Evolutionary conservation across 495 filamentous ascomycete species (phyloP).

Genomic region (Trichoderma virens): DNA sequence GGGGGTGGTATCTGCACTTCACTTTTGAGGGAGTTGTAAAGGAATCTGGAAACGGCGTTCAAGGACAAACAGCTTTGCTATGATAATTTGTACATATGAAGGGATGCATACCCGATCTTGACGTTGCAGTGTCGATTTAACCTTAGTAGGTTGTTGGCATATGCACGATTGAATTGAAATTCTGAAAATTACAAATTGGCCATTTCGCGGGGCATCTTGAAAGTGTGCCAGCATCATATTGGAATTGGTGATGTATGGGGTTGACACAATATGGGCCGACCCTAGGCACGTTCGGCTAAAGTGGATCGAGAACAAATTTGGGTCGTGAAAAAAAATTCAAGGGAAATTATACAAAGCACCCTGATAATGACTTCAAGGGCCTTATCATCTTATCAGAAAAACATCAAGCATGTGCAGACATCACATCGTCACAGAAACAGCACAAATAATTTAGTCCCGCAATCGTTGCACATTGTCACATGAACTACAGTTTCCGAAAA

Average conservation of each 20-base stretch:
- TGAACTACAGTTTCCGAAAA: slow-evolving; percentile 7
- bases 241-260: not conserved
- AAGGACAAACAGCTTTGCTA: not conserved
- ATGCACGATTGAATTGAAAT: not conserved
- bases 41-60: not conserved
- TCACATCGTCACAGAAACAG: not conserved
- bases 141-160: not conserved
- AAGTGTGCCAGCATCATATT: no score
- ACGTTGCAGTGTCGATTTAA: not conserved
- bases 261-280: not conserved
- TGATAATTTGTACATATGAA: not conserved
- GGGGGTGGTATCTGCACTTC: slow-evolving; percentile 5
- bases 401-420: not conserved
- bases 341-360: no score
- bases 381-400: not conserved
- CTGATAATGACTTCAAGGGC: no score
- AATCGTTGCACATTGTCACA: slow-evolving; percentile 8
- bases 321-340: no score
- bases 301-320: no score
- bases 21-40: slow-evolving; percentile 6
- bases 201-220: not conserved
- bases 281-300: no score
- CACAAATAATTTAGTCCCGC: not conserved
- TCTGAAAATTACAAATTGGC: not conserved
- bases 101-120: slow-evolving; percentile 1